These are phyloP conservation scores for Monosporascus sp. DNA, from an alignment of 2,329 filamentous ascomycete species.

Conservation along the genomic window DNA sequence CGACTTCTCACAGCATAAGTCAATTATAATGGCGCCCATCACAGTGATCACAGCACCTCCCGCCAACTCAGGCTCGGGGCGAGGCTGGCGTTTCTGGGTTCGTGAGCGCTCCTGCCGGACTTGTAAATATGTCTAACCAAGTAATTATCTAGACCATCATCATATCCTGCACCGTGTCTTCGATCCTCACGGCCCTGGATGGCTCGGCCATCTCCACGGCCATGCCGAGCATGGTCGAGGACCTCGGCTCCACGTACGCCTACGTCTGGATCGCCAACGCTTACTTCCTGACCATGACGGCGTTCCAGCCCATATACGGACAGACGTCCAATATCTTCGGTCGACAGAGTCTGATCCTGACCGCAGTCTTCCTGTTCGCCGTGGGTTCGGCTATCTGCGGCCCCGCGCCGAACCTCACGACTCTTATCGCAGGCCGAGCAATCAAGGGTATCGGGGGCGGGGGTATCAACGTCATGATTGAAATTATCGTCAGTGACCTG, in stretches of 20 bases:
- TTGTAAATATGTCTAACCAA: too few relatives aligned
- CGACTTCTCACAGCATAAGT: too few relatives aligned
- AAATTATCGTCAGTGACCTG: conserved; percentile 46
- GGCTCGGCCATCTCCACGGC: conserved; percentile 11
- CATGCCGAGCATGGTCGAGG: conserved; percentile 15
- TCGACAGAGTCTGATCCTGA: conserved; percentile 33
- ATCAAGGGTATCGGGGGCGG: conserved; percentile 40
- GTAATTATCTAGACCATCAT: too few relatives aligned
- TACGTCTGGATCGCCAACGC: conserved; percentile 24
- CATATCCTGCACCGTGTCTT: too few relatives aligned
- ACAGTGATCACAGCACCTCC: too few relatives aligned
- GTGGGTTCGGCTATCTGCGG: conserved; percentile 44
- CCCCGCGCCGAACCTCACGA: conserved; percentile 31
- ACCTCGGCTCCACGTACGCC: conserved; percentile 11
- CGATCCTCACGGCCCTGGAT: background rate
- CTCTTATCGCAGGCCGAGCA: conserved; percentile 36
- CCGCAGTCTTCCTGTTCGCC: conserved; percentile 39
- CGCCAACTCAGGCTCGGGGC: too few relatives aligned
- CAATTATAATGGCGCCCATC: too few relatives aligned
- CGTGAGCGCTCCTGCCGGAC: too few relatives aligned
- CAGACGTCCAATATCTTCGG: conserved; percentile 46
- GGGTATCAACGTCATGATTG: conserved; percentile 34
- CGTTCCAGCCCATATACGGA: conserved; percentile 43
- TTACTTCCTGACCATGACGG: conserved; percentile 30
- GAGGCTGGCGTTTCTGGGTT: too few relatives aligned